Evolutionary conservation across 1,139 yeast species (phyloP).

Genomic region (Pneumocystis oryctolagi): DNA sequence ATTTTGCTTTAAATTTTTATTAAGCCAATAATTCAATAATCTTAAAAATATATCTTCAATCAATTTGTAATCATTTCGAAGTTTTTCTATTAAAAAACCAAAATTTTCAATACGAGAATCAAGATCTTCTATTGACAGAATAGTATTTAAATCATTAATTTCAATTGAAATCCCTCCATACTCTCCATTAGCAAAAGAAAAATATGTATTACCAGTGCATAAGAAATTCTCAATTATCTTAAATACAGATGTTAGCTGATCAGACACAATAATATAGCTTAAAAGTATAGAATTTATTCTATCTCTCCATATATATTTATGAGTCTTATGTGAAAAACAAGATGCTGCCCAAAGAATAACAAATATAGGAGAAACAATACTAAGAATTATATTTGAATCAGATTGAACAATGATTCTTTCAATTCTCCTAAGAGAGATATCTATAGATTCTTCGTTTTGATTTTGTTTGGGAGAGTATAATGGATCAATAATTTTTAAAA

Average conservation of each 20-base stretch:
- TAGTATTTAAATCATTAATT: constrained; percentile 10
- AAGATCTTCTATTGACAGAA: neutral
- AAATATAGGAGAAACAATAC: constrained; percentile 26
- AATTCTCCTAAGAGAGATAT: constrained; percentile 5
- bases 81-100: constrained; percentile 8
- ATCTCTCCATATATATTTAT: constrained; percentile 21
- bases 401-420: constrained; percentile 7
- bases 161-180: constrained; percentile 42
- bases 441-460: neutral
- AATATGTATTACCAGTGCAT: constrained; percentile 20
- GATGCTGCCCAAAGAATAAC: constrained; percentile 49
- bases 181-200: constrained; percentile 41
- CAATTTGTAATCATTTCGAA: constrained; percentile 8
- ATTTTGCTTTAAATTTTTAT: neutral
- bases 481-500: neutral
- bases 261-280: constrained; percentile 10
- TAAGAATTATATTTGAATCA: constrained; percentile 12
- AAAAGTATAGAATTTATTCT: constrained; percentile 20
- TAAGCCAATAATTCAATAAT: neutral
- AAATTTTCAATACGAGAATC: constrained; percentile 8
- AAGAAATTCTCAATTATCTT: constrained; percentile 4
- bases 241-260: constrained; percentile 4
- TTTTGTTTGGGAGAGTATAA: neutral
- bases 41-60: constrained; percentile 13
- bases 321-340: constrained; percentile 33